phyloP scores from a whole-genome alignment of 345 rosid genomes.

The Sonneratia alba region DNA sequence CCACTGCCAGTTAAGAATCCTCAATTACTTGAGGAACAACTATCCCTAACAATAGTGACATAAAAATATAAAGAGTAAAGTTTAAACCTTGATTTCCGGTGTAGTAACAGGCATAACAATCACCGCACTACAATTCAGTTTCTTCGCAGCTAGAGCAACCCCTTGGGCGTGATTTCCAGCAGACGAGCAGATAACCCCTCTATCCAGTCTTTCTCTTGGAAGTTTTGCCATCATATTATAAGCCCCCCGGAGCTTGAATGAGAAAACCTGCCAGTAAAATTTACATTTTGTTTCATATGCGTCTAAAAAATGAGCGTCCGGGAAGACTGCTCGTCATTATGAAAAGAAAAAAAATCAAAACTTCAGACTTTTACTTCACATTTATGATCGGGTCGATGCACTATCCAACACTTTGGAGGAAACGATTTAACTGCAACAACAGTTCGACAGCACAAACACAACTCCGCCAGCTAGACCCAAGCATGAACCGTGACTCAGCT shows the following conservation, averaged over 20 bases:
- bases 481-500: too few species aligned
- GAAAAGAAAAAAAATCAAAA: background rate
- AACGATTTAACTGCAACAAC: background rate
- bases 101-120: conserved; percentile 91
- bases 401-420: background rate
- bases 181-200: conserved; percentile 87
- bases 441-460: background rate
- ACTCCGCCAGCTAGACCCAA: too few species aligned
- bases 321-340: too few species aligned
- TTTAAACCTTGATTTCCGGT: conserved; percentile 76
- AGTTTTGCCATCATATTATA: conserved; percentile 96
- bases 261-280: conserved; percentile 56
- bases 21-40: conserved; percentile 2
- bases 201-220: conserved; percentile 50
- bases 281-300: background rate
- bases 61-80: background rate
- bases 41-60: background rate
- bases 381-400: background rate
- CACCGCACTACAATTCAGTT: conserved; percentile 62
- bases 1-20: conserved; percentile 47
- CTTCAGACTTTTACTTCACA: background rate
- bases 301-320: too few species aligned
- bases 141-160: conserved; percentile 80
- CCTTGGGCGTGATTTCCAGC: conserved; percentile 99
- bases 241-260: conserved; percentile 95